Conservation (phyloP, 768 basidiomycete species). For the Pholiota molesta region DNA sequence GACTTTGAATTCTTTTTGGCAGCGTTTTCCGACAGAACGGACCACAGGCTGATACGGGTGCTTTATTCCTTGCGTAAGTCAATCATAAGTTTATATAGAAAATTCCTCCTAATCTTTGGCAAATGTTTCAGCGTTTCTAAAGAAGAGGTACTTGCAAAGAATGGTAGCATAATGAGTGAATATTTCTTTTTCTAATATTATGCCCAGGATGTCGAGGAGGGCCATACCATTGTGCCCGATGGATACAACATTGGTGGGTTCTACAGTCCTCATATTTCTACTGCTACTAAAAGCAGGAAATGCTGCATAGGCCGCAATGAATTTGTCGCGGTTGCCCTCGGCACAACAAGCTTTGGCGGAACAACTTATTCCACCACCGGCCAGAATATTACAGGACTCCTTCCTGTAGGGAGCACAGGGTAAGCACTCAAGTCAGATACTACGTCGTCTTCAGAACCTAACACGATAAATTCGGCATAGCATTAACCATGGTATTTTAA, state of each 20-base stretch:
- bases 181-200: not conserved
- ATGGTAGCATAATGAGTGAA: not conserved
- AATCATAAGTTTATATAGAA: not conserved
- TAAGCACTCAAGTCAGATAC: slow-evolving; percentile 19
- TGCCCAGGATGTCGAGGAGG: slow-evolving; percentile 27
- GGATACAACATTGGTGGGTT: slow-evolving; percentile 35
- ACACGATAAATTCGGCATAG: slow-evolving; percentile 18
- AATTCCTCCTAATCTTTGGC: not conserved
- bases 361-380: slow-evolving; percentile 50
- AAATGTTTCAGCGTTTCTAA: slow-evolving; percentile 31
- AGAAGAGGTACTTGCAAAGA: slow-evolving; percentile 31
- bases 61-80: slow-evolving; percentile 53
- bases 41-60: slow-evolving; percentile 42
- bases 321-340: slow-evolving; percentile 31
- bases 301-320: slow-evolving; percentile 28
- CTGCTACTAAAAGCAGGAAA: not conserved
- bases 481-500: slow-evolving; percentile 32
- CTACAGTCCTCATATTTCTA: not conserved
- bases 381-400: slow-evolving; percentile 53
- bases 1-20: slow-evolving; percentile 10
- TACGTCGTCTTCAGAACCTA: not conserved
- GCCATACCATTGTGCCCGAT: slow-evolving; percentile 34
- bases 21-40: slow-evolving; percentile 67
- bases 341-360: slow-evolving; percentile 40
- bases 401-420: slow-evolving; percentile 53